Percentiles rank a stretch among this genome's conserved stretches.
Conservation (phyloP, 257 asterid genomes). For the Cinchona pubescens region DNA sequence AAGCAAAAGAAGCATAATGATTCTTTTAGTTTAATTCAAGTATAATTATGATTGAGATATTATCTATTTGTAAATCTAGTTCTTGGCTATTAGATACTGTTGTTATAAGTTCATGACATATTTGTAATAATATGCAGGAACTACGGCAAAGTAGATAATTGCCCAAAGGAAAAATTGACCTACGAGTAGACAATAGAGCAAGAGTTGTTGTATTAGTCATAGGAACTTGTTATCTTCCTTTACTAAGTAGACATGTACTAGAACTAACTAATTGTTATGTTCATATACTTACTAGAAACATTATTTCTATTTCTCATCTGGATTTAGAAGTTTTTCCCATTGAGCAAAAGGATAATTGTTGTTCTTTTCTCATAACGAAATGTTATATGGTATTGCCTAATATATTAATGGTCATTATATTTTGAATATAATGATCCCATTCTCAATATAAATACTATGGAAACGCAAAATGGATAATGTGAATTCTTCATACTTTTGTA, state of each 20-base stretch:
- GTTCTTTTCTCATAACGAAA: background rate
- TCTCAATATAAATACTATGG: background rate
- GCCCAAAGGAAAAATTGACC: background rate
- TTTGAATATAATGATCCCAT: background rate
- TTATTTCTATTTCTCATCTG: background rate
- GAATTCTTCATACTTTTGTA: too few species aligned
- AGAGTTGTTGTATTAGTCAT: background rate
- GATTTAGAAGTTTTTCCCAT: background rate
- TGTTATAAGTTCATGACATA: background rate
- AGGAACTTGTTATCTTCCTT: background rate
- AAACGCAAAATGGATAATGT: too few species aligned
- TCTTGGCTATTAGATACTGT: background rate
- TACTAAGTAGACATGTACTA: background rate
- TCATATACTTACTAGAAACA: background rate
- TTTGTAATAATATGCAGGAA: background rate
- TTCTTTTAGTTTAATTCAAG: background rate
- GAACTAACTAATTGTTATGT: background rate
- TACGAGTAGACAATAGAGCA: background rate
- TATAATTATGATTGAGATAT: background rate
- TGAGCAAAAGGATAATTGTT: background rate
- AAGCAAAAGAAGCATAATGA: background rate
- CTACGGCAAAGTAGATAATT: background rate
- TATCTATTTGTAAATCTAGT: too few species aligned
- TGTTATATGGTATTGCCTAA: background rate
- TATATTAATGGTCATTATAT: background rate